Percentiles rank a stretch among this genome's conserved stretches.
These are phyloP conservation scores for Phlebopus sp. DNA, from an alignment of 1,284 basidiomycete genomes.

Conservation along the genomic window DNA sequence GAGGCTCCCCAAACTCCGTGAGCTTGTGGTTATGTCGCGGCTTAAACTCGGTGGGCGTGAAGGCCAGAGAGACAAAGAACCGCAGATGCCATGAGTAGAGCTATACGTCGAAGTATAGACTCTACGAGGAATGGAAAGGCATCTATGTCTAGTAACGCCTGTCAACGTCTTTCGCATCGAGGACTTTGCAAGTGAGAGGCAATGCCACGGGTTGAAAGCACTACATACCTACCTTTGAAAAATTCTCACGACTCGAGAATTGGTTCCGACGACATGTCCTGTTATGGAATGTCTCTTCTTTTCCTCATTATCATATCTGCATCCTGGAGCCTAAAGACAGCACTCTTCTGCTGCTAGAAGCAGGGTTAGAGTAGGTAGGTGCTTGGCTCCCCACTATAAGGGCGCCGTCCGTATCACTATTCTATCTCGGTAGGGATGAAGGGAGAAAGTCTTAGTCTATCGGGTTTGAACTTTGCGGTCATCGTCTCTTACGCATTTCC, in stretches of 20 bases:
- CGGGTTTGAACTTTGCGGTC: too few relatives aligned
- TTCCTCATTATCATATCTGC: neutral
- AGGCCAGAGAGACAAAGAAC: neutral
- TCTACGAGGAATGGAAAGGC: neutral
- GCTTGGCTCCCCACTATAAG: too few relatives aligned
- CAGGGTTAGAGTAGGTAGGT: too few relatives aligned
- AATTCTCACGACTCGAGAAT: slow-evolving; percentile 12
- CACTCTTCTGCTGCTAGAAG: slow-evolving; percentile 10
- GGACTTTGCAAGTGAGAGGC: too few relatives aligned
- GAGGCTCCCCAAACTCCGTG: neutral
- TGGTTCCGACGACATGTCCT: slow-evolving; percentile 18
- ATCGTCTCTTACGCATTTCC: too few relatives aligned
- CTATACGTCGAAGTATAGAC: neutral
- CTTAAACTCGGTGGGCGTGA: neutral
- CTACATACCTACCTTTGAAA: neutral
- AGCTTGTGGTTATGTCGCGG: neutral
- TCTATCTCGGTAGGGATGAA: too few relatives aligned
- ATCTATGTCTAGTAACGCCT: slow-evolving; percentile 5
- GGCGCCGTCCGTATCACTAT: too few relatives aligned
- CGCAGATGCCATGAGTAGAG: neutral
- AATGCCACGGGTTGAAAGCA: too few relatives aligned
- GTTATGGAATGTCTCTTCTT: slow-evolving; percentile 19
- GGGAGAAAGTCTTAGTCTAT: too few relatives aligned
- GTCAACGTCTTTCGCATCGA: slow-evolving; percentile 13
- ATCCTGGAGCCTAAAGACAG: neutral